Evolutionary conservation across 805 yeast genomes (phyloP).

Genomic region (Candida parachauliodes): DNA sequence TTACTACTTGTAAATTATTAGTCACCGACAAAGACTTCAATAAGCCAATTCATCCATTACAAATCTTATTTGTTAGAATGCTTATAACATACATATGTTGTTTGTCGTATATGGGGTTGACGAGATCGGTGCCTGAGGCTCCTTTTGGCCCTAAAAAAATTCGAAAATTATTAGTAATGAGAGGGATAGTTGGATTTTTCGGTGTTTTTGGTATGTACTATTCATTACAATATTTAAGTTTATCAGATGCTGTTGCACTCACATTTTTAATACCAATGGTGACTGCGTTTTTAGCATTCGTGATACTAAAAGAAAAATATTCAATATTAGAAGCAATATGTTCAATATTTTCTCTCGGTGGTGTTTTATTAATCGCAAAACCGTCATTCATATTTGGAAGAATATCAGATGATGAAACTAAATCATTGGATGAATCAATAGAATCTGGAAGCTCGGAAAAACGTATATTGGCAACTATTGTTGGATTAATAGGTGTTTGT

Average conservation of each 20-base stretch:
- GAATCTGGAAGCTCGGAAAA: slow-evolving; percentile 53
- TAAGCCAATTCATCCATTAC: slow-evolving; percentile 69
- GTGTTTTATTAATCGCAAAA: slow-evolving; percentile 78
- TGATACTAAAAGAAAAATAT: slow-evolving; percentile 62
- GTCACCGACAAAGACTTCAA: slow-evolving; percentile 60
- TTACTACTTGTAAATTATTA: slow-evolving; percentile 68
- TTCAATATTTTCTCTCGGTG: slow-evolving; percentile 62
- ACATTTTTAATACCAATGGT: slow-evolving; percentile 75
- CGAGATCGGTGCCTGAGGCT: slow-evolving; percentile 50
- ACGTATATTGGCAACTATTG: slow-evolving; percentile 57
- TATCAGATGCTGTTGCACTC: slow-evolving; percentile 79
- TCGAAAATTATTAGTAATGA: slow-evolving; percentile 48
- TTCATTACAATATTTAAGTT: slow-evolving; percentile 66
- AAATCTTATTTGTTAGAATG: slow-evolving; percentile 78
- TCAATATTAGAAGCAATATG: slow-evolving; percentile 66
- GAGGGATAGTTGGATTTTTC: slow-evolving; percentile 72
- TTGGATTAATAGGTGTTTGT: slow-evolving; percentile 63
- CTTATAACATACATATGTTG: slow-evolving; percentile 61
- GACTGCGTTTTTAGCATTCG: slow-evolving; percentile 71
- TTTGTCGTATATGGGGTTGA: slow-evolving; percentile 48
- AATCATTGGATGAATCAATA: slow-evolving; percentile 29
- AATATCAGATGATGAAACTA: slow-evolving; percentile 26
- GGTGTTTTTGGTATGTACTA: slow-evolving; percentile 81
- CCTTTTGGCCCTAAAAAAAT: slow-evolving; percentile 67
- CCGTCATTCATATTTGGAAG: slow-evolving; percentile 69